Conservation (phyloP, 805 yeast genomes). For the Martiniozyma abietophila region DNA sequence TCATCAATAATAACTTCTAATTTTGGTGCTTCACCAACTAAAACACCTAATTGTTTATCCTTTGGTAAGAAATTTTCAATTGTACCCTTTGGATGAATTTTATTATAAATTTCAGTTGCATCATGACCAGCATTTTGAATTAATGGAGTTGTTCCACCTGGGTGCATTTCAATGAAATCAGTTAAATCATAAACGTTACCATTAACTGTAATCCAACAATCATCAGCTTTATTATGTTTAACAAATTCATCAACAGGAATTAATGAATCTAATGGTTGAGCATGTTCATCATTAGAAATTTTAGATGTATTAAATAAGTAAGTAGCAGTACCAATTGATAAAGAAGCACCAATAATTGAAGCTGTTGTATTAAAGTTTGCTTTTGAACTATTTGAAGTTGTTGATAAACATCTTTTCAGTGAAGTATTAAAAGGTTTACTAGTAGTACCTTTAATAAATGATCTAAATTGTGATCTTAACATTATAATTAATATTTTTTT, state of each 20-base stretch:
- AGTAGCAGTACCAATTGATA: too few relatives aligned
- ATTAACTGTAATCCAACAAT: conserved; percentile 81
- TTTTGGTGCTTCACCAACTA: conserved; percentile 27
- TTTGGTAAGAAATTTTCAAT: conserved; percentile 51
- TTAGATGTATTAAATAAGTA: too few relatives aligned
- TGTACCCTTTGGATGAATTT: conserved; percentile 83
- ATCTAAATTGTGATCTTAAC: too few relatives aligned
- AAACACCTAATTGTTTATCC: conserved; percentile 54
- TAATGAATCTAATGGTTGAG: too few relatives aligned
- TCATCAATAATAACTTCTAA: conserved; percentile 29
- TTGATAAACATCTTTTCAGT: too few relatives aligned
- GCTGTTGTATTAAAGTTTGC: too few relatives aligned
- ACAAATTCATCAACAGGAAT: conserved; percentile 32
- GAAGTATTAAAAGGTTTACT: too few relatives aligned
- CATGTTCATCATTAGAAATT: not conserved
- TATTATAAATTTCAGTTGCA: conserved; percentile 66
- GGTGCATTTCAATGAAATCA: conserved; percentile 35
- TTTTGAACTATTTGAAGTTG: too few relatives aligned
- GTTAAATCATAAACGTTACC: conserved; percentile 78
- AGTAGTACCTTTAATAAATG: too few relatives aligned
- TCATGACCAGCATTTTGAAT: conserved; percentile 41
- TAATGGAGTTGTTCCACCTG: conserved; percentile 41
- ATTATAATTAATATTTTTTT: too few relatives aligned
- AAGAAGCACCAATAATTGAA: too few relatives aligned
- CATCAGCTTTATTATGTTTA: conserved; percentile 46